These are phyloP conservation scores for Obelidium mucronatum DNA, from an alignment of 192 early-diverging fungal genomes.

Conservation along the genomic window DNA sequence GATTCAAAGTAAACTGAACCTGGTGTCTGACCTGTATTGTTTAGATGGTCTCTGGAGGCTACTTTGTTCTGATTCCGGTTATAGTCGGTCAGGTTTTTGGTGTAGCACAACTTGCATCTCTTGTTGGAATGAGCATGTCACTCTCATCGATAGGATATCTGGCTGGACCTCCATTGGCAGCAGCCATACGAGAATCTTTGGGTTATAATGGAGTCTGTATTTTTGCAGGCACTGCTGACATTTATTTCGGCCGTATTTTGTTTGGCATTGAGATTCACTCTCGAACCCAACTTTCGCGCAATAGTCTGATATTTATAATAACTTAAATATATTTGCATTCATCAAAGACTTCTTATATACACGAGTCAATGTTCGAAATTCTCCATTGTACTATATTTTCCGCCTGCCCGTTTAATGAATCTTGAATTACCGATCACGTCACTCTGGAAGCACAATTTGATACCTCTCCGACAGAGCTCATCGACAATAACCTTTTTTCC, in stretches of 20 bases:
- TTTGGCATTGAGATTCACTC: neutral
- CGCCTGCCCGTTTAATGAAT: neutral
- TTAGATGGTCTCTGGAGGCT: slow-evolving; percentile 51
- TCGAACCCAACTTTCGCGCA: neutral
- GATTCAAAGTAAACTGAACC: neutral
- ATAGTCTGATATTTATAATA: slow-evolving; percentile 11
- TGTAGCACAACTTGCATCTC: slow-evolving; percentile 16
- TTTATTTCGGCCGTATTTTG: slow-evolving; percentile 5
- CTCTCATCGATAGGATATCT: slow-evolving; percentile 31
- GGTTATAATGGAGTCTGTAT: neutral
- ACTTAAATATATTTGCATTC: neutral
- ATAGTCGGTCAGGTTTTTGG: slow-evolving; percentile 33
- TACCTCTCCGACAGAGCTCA: neutral
- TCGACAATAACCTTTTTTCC: neutral
- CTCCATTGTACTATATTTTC: neutral
- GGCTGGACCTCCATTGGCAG: slow-evolving; percentile 30
- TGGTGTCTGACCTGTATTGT: no score
- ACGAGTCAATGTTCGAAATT: neutral
- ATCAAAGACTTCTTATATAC: neutral
- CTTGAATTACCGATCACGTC: neutral
- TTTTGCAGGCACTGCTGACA: slow-evolving; percentile 14
- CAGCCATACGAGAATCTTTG: neutral
- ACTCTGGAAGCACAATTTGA: neutral
- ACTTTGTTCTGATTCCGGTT: slow-evolving; percentile 51
- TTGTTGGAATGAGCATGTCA: slow-evolving; percentile 22